Conservation (phyloP, 306 rosid species). For the Quercus cerris region DNA sequence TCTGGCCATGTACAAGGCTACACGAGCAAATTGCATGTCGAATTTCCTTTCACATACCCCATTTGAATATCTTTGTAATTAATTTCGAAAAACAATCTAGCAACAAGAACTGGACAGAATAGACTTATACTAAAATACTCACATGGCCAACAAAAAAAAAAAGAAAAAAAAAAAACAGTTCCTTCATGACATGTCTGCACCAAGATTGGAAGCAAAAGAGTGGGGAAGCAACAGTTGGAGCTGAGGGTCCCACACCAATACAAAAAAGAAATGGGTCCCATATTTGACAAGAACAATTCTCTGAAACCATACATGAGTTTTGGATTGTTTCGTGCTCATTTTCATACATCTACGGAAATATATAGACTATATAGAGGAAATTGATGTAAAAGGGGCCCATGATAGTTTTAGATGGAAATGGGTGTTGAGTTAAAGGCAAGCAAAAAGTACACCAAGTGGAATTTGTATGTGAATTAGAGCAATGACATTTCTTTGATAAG, state of each 20-base stretch:
- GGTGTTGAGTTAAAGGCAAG: slow-evolving; percentile 56
- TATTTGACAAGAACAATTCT: slow-evolving; percentile 40
- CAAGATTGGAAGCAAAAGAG: slow-evolving; percentile 47
- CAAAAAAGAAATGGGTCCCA: slow-evolving; percentile 38
- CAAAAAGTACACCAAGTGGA: slow-evolving; percentile 81
- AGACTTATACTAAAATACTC: slow-evolving; percentile 54
- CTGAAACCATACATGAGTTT: slow-evolving; percentile 29
- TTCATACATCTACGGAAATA: slow-evolving; percentile 31
- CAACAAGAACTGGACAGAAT: slow-evolving; percentile 45
- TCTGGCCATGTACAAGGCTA: background rate
- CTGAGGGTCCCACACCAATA: slow-evolving; percentile 8
- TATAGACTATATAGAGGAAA: slow-evolving; percentile 26
- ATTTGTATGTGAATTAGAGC: slow-evolving; percentile 53
- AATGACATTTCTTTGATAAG: slow-evolving; percentile 32
- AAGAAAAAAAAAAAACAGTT: slow-evolving; percentile 26
- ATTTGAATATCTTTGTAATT: slow-evolving; percentile 20
- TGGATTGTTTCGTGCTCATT: slow-evolving; percentile 36
- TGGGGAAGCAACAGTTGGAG: slow-evolving; percentile 32
- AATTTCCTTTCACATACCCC: background rate
- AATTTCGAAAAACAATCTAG: slow-evolving; percentile 32
- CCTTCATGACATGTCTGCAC: slow-evolving; percentile 59
- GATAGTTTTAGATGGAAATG: slow-evolving; percentile 34
- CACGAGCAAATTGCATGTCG: background rate
- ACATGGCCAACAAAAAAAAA: slow-evolving; percentile 32
- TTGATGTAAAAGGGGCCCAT: slow-evolving; percentile 61